Evolutionary conservation across 2,329 filamentous ascomycete species (phyloP), one percentile per base, ranked within the genome.

Genomic region (Aspergillus awamori): DNA sequence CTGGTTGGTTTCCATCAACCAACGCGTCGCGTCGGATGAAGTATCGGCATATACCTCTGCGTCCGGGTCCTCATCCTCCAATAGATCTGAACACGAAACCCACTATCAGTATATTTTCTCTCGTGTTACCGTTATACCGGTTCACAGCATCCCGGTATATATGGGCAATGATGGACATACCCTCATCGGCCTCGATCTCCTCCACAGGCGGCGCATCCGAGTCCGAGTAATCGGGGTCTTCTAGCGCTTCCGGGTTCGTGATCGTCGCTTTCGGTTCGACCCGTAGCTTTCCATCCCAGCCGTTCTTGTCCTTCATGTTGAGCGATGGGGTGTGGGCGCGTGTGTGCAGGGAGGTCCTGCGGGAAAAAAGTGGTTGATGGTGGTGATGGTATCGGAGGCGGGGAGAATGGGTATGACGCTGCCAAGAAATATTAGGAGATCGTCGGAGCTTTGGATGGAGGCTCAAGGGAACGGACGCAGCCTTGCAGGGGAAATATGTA

Each of bases 161-260:
- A 15, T 13, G 33, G 33, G 2, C 13, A 10, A 13, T 36, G 33
- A 36, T 36, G 1, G 33, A 36, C 61, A 47, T 71, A 91, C 91
- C 89, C 82, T 96, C 92, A 72, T 96, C 93, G 6, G 92, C 90
- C 26, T 86, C 83, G 60, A 96, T 92, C 72, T 89, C 83, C 61
- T 96, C 90, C 53, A 89, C 89, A 0, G 86, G 86, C 63, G 90
- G 79, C 20, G 82, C 84, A 65, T 86, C 84, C 20, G 85, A 86
- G 67, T 91, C 93, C 15, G 91, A 95, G 73, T 94, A 92, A 57
- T 97, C 93, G 0, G 91, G 87, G 70, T 97, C 93, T 47, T 90
- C 90, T 55, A 96, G 77, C 8, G 90, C 91, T 72, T 95, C 92
- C 2, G 92, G 90, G 71, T 96, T 96, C 24, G 85, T 82, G 51